Evolutionary conservation across 345 rosid genomes (phyloP).

Genomic region (Schrenkiella parvula): DNA sequence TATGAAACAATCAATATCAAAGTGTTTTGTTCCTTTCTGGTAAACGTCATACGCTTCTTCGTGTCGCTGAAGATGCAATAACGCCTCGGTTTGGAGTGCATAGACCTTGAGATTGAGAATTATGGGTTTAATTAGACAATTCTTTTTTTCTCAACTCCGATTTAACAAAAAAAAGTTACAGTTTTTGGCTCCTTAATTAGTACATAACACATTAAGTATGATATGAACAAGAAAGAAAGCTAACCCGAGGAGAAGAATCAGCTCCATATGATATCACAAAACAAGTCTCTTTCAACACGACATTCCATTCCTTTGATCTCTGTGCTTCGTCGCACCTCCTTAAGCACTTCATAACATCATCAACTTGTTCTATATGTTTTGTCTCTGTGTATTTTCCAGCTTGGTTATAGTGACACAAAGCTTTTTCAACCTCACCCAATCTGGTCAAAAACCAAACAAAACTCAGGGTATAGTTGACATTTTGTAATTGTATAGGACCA

Average conservation of each 20-base stretch:
- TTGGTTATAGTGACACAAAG: constrained; percentile 48
- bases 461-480: background rate
- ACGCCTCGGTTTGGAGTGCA: constrained; percentile 62
- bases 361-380: constrained; percentile 45
- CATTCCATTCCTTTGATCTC: constrained; percentile 45
- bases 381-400: constrained; percentile 35
- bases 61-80: constrained; percentile 51
- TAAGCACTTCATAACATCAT: constrained; percentile 39
- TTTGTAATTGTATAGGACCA: background rate
- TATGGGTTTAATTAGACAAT: background rate
- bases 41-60: constrained; percentile 52
- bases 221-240: constrained; percentile 1
- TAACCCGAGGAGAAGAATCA: constrained; percentile 58
- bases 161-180: too few relatives aligned
- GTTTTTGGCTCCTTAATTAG: background rate
- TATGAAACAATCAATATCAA: constrained; percentile 37
- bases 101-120: constrained; percentile 35
- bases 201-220: background rate
- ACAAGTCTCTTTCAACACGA: constrained; percentile 45
- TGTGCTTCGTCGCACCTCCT: constrained; percentile 43
- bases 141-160: background rate
- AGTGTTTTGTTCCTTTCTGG: constrained; percentile 39
- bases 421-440: constrained; percentile 62
- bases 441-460: constrained; percentile 27
- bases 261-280: constrained; percentile 49